phyloP scores from a whole-genome alignment of 75 land plant genomes.

The Chamaecyparis obtusa region DNA sequence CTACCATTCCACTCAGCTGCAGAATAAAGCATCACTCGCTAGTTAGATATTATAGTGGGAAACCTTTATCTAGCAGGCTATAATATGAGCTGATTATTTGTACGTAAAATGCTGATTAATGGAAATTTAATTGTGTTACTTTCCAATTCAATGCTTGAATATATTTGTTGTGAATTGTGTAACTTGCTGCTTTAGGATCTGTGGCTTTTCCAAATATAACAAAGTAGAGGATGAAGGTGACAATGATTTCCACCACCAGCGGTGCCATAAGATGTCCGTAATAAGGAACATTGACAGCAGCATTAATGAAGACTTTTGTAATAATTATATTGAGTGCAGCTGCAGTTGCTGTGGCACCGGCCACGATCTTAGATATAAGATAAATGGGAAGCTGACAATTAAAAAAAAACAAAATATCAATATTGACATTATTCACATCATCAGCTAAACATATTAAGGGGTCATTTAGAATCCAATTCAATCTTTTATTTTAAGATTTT shows the following conservation, averaged over 20 bases:
- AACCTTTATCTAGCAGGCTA: too few species aligned
- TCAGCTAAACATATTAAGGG: not conserved
- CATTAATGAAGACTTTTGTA: slow-evolving; percentile 18
- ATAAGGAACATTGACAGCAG: slow-evolving; percentile 35
- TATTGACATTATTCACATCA: not conserved
- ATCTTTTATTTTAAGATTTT: too few species aligned
- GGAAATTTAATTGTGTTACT: too few species aligned
- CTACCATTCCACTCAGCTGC: slow-evolving; percentile 52
- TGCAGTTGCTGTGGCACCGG: slow-evolving; percentile 19
- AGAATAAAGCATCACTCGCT: too few species aligned
- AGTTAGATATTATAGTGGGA: too few species aligned
- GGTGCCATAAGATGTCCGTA: slow-evolving; percentile 34
- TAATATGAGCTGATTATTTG: too few species aligned
- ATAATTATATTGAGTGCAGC: slow-evolving; percentile 17
- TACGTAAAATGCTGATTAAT: too few species aligned
- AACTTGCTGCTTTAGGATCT: slow-evolving; percentile 49
- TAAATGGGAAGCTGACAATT: slow-evolving; percentile 6
- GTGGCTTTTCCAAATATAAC: slow-evolving; percentile 69
- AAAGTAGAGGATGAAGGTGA: slow-evolving; percentile 59
- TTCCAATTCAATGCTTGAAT: too few species aligned
- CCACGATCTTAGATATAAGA: not conserved
- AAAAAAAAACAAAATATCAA: not conserved
- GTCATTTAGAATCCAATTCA: not conserved
- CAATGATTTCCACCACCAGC: slow-evolving; percentile 55
- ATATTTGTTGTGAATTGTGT: not conserved